Evolutionary conservation across 1,284 basidiomycete genomes (phyloP).

Genomic region (Papiliotrema terrestris): DNA sequence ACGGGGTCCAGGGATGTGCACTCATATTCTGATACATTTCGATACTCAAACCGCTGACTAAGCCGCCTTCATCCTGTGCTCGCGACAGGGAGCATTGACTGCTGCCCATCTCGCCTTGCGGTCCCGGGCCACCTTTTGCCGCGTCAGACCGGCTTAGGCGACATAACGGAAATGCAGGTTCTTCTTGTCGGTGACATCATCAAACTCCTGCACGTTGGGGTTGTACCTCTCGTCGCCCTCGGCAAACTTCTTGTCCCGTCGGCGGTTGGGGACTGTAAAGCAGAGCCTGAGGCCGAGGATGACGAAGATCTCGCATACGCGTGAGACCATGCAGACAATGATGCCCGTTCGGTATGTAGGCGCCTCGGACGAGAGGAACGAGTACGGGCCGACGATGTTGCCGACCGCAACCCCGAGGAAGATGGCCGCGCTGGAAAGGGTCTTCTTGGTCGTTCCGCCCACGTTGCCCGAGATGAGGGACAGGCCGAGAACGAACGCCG

Average conservation of each 20-base stretch:
- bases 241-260: slow-evolving; percentile 37
- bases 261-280: slow-evolving; percentile 42
- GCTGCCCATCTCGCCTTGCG: no score
- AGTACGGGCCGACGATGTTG: slow-evolving; percentile 51
- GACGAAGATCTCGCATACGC: slow-evolving; percentile 39
- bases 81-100: no score
- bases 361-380: slow-evolving; percentile 45
- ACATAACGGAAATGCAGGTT: slow-evolving; percentile 34
- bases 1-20: no score
- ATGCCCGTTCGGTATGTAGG: slow-evolving; percentile 48
- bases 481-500: slow-evolving; percentile 49
- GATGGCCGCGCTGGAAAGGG: slow-evolving; percentile 22
- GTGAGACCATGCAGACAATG: slow-evolving; percentile 46
- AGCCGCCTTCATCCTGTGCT: no score
- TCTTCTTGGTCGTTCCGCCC: slow-evolving; percentile 51
- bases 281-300: slow-evolving; percentile 43
- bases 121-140: no score
- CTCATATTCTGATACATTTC: no score
- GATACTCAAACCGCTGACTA: no score
- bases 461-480: slow-evolving; percentile 51
- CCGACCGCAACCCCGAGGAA: slow-evolving; percentile 34
- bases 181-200: slow-evolving; percentile 31
- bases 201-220: slow-evolving; percentile 21
- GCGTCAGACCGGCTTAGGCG: neutral
- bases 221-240: slow-evolving; percentile 34